Evolutionary conservation across 306 rosid species (phyloP), one percentile per base, ranked within the genome.

Genomic region (Hylodesmum podocarpum): DNA sequence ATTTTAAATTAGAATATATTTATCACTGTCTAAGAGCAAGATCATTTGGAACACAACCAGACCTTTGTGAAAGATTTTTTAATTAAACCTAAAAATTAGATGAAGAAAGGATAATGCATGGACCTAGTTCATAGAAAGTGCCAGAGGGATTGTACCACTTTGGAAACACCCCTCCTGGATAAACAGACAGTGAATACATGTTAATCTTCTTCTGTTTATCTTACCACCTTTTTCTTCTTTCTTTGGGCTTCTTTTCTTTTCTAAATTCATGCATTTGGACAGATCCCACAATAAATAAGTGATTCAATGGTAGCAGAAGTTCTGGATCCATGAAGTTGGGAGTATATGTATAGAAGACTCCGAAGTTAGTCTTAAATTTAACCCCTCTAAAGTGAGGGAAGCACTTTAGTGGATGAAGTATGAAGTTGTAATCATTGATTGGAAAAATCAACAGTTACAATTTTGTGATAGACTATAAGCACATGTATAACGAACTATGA

Each of bases 21-120:
- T 19, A 40, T 6, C 41, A 15, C 12, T 64, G 61, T 5, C 14
- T 62, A 24, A 53, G 49, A 70, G 34, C 4, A 54, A 66, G 55
- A 54, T 63, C 36, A 33, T 28, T 43, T 66, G 59, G 44, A 72
- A 54, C 25, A 66, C 44, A 47, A 12, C 43, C 76, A 66, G 63
- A 19, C 33, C 63, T n/a, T 24, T 25, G 9, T 15, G 66, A 24
- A 31, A 68, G 27, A 54, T 8, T 51, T 14, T 75, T 57, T 1
- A 81, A 47, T 25, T 27, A 67, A 33, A 47, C 71, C 66, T 33
- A 24, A 72, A 53, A 27, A 44, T 66, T 41, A 47, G 16, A 25
- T 34, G 41, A 46, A 11, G 19, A 37, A 74, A 81, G 50, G 58
- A 68, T 70, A 69, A 46, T 47, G 33, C 9, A 36, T 44, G 41